phyloP scores from a whole-genome alignment of 2,329 filamentous ascomycete genomes.

The Monosporascus sp. region DNA sequence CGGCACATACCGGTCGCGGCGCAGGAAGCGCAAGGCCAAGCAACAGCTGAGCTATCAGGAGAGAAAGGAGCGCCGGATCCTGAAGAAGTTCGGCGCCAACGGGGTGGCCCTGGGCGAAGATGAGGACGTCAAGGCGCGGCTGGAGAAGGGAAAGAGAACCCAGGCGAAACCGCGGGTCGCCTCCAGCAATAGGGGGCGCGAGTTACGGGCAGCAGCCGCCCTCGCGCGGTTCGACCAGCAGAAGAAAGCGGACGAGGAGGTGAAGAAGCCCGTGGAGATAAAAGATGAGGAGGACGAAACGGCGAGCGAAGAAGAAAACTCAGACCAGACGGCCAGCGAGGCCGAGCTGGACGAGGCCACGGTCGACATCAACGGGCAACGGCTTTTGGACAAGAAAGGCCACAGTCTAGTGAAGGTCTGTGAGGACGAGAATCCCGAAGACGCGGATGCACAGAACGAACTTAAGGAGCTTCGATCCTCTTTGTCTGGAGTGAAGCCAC shows the following conservation, averaged over 20 bases:
- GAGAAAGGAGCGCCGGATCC: slow-evolving; percentile 64
- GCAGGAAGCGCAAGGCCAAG: slow-evolving; percentile 51
- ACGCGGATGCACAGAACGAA: slow-evolving; percentile 56
- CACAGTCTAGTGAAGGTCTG: slow-evolving; percentile 69
- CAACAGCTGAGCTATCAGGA: slow-evolving; percentile 62
- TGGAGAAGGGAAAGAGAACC: slow-evolving; percentile 62
- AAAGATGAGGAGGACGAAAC: slow-evolving; percentile 20
- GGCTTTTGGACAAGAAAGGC: slow-evolving; percentile 62
- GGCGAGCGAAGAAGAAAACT: slow-evolving; percentile 30
- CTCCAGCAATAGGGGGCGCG: slow-evolving; percentile 67
- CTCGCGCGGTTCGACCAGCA: slow-evolving; percentile 65
- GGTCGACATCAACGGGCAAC: slow-evolving; percentile 60
- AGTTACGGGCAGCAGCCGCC: slow-evolving; percentile 72
- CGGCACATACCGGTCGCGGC: slow-evolving; percentile 65
- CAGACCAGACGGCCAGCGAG: slow-evolving; percentile 38
- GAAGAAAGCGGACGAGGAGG: slow-evolving; percentile 44
- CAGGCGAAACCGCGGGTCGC: slow-evolving; percentile 69
- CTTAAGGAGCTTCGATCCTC: slow-evolving; percentile 55
- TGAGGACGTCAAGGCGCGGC: slow-evolving; percentile 56
- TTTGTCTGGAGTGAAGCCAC: slow-evolving; percentile 17
- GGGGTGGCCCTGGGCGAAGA: slow-evolving; percentile 68
- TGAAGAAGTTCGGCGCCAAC: slow-evolving; percentile 71
- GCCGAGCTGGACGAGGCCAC: slow-evolving; percentile 41
- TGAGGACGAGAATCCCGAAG: slow-evolving; percentile 58
- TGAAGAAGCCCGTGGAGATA: slow-evolving; percentile 33